Percentiles rank a stretch among this genome's conserved stretches.
These are phyloP conservation scores for Claviceps arundinis DNA, from an alignment of 2,329 filamentous ascomycete genomes.

Conservation along the genomic window DNA sequence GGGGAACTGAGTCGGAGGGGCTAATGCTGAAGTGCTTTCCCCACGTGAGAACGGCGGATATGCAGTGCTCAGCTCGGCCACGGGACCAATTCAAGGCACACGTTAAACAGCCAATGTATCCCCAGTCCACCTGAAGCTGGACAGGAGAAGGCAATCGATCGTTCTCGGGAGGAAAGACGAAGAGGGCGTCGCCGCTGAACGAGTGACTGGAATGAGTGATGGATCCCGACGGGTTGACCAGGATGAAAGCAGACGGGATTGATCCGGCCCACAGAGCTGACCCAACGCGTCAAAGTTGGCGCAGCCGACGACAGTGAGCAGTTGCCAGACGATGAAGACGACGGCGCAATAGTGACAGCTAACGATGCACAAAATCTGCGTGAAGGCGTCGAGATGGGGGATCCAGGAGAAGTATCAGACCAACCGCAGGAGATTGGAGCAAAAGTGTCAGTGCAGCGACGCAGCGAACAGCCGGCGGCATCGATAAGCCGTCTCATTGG, in stretches of 20 bases:
- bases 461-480: not conserved
- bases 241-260: not conserved
- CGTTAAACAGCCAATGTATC: not conserved
- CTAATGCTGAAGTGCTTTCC: not conserved
- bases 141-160: not conserved
- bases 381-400: not conserved
- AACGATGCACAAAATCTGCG: slow-evolving; percentile 1
- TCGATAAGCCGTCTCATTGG: not conserved
- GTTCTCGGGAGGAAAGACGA: not conserved
- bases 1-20: not conserved
- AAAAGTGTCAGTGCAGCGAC: not conserved
- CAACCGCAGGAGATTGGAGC: not conserved
- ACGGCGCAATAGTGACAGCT: not conserved
- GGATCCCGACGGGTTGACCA: not conserved
- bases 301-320: not conserved
- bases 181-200: not conserved
- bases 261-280: not conserved
- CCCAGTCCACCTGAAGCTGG: not conserved
- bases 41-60: not conserved
- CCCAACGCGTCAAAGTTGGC: slow-evolving; percentile 1
- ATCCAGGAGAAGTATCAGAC: not conserved
- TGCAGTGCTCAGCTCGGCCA: not conserved
- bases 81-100: not conserved
- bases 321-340: not conserved
- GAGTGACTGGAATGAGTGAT: slow-evolving; percentile 1